Evolutionary conservation across 106 monocot genomes (phyloP).

Genomic region (Allium cepa): DNA sequence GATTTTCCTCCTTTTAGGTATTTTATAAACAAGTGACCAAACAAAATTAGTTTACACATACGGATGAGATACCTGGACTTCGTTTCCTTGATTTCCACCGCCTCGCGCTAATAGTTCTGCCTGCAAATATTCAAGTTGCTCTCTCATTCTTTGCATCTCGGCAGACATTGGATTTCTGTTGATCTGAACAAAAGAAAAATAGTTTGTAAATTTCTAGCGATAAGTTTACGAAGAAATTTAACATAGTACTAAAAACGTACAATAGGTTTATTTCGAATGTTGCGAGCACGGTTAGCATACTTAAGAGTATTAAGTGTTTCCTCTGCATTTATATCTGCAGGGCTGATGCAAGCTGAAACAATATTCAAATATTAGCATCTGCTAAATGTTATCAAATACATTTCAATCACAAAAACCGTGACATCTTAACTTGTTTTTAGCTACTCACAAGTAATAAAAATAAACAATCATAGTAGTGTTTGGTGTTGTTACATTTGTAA

Average conservation of each 20-base stretch:
- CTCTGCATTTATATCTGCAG: conserved; percentile 97
- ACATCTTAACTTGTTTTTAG: no score
- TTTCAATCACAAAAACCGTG: no score
- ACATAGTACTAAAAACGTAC: conserved; percentile 28
- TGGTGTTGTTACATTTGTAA: no score
- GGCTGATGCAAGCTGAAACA: conserved; percentile 91
- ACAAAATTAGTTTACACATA: no score
- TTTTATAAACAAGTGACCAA: no score
- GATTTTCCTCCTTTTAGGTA: no score
- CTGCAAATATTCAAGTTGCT: conserved; percentile 93
- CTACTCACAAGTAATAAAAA: no score
- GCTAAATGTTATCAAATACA: no score
- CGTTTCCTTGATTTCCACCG: conserved; percentile 48
- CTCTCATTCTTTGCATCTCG: conserved; percentile 93
- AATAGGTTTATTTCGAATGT: conserved; percentile 95
- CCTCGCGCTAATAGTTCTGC: conserved; percentile 83
- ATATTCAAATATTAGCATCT: background rate
- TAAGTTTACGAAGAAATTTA: background rate
- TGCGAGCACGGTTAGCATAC: conserved; percentile 98
- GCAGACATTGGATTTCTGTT: conserved; percentile 84
- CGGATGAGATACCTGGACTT: conserved; percentile 51
- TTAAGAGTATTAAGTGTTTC: conserved; percentile 97
- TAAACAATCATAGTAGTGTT: no score
- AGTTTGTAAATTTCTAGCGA: background rate
- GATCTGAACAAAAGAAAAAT: conserved; percentile 37